Evolutionary conservation across 805 yeast genomes (phyloP), one percentile per base, ranked within the genome.

Genomic region (Maudiozyma turicensis): DNA sequence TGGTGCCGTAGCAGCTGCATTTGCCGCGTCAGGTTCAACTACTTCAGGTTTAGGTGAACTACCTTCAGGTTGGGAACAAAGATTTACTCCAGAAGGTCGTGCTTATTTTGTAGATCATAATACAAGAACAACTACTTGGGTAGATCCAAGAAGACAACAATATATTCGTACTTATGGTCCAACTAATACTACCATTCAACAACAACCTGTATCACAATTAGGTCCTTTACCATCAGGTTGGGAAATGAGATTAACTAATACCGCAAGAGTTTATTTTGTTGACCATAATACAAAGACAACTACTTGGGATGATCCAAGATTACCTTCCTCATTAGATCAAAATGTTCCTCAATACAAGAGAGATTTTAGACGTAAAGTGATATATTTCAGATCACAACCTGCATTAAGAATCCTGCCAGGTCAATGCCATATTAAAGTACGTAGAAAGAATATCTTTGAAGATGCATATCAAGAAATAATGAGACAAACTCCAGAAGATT

Each of bases 101-200:
- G 95, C 98, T 7, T 93, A 93, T 70, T 93, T 90, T 67, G 99
- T 93, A 45, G 99, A 93, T 68, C 99, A 93, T 72, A 93, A 93
- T 68, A 93, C 99, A n/a, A 80, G 99, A 68, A 93, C 99, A 1
- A 93, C 99, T 3, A 93, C 99, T 10, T 93, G 99, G 99, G 99
- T 93, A 44, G 99, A 93, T 68, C 99, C 99, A 56, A 81, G 99
- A 70, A 82, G 99, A 69, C 99, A 93, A 71, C 99, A 93, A 72
- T 93, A 88, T 68, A 93, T 93, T 59, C 84, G 97, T 66, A 88
- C 95, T 53, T 89, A 86, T 67, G 98, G 96, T 30, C 90, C 78
- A 69, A 75, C 76, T 53, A 71, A 81, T 60, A 84, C 96, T 5
- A 88, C 96, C 20, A 88, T 91, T 58, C 96, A 90, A 71, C 98